These are phyloP conservation scores for Coriolopsis trogii DNA, from an alignment of 1,284 basidiomycete species.

Conservation along the genomic window DNA sequence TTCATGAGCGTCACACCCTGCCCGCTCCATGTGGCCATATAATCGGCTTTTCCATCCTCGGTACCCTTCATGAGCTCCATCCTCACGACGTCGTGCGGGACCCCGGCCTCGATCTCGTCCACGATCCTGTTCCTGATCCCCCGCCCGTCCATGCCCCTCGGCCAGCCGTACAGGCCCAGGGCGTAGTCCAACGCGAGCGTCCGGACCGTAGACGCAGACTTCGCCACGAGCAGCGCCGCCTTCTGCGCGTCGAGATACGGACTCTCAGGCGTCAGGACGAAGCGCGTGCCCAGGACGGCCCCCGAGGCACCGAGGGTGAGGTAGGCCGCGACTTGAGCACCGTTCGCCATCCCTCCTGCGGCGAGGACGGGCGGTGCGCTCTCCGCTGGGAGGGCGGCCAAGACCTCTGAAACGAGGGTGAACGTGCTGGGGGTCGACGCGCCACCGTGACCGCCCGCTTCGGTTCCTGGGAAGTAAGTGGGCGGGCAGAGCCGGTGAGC, in stretches of 20 bases:
- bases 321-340: conserved; percentile 63
- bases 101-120: conserved; percentile 56
- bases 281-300: conserved; percentile 71
- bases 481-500: background rate
- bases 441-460: conserved; percentile 76
- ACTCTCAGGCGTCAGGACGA: conserved; percentile 68
- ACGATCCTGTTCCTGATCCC: conserved; percentile 60
- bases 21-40: conserved; percentile 70
- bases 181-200: conserved; percentile 69
- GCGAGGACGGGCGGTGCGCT: conserved; percentile 58
- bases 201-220: conserved; percentile 52
- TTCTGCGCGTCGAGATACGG: conserved; percentile 58
- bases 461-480: conserved; percentile 53
- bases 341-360: conserved; percentile 56
- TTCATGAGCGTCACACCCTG: conserved; percentile 62
- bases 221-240: conserved; percentile 57
- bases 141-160: conserved; percentile 63
- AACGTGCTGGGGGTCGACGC: conserved; percentile 56
- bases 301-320: conserved; percentile 71
- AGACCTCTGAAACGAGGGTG: conserved; percentile 59
- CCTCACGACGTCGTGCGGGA: conserved; percentile 47
- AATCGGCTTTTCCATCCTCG: conserved; percentile 47
- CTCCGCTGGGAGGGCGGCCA: conserved; percentile 42
- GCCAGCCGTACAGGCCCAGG: conserved; percentile 66
- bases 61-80: conserved; percentile 47